Base-by-base conservation (phyloP, 257 asterid species). In the Parsonsia alboflavescens region DNA sequence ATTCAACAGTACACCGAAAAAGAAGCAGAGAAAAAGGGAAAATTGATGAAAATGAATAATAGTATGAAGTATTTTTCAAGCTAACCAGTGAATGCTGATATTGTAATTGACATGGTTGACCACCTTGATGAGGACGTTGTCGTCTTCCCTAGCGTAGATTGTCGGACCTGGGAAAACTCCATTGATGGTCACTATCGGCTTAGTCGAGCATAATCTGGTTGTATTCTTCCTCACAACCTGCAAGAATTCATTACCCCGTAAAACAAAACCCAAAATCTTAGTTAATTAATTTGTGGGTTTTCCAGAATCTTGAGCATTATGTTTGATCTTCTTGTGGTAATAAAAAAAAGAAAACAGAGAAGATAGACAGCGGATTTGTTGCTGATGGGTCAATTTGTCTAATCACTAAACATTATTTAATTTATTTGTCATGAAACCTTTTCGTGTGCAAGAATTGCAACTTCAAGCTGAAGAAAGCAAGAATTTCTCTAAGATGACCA, bases 111-210 rank as follows among this genome's bases (percentile, higher is more conserved):
- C 92, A 21, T 80, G 81, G 71, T 89, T 87, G 73, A 87, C 86
- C 58, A 87, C 90, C 12, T 85, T 84, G 76, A 89, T 80, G 7
- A 87, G 81, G 21, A 89, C 75, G 2, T 81, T 85, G 77, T 89
- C 95, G 61, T 81, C 95, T 85, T 89, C 95, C 74, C 84, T 77
- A 2, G 89, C 90, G 46, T 73, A 64, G 69, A 89, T 85, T 41
- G 87, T 84, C 68, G 95, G 95, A 39, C 95, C 92, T 0, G 95
- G 90, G 74, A 82, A 85, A 66, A 70, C 83, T 7, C 95, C 95
- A 71, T 89, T 89, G 22, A 89, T 84, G 0, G 92, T 89, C 21
- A 83, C 90, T 19, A 83, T 79, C 44, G 84, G 76, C 80, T 89
- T 89, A 58, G 75, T 85, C 24, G 90, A 84, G 84, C 96, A 89